These are phyloP conservation scores for Darksidea phi DNA, from an alignment of 495 filamentous ascomycete genomes.

Conservation along the genomic window DNA sequence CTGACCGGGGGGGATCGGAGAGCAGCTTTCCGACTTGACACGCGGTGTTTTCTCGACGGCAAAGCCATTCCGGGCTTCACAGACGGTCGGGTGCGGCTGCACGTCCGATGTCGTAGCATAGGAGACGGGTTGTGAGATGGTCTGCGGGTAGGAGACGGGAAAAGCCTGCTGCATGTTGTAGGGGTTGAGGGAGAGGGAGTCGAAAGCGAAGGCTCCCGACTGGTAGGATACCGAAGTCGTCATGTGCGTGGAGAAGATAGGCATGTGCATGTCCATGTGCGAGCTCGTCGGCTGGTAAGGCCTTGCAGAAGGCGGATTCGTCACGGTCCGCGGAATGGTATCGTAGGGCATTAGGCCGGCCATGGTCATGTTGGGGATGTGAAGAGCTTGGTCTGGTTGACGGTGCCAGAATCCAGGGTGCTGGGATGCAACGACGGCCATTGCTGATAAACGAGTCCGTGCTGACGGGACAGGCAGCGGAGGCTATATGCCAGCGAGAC, in stretches of 20 bases:
- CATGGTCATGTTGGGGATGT: constrained; percentile 36
- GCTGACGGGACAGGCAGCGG: constrained; percentile 11
- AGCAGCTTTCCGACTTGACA: constrained; percentile 42
- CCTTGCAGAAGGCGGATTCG: constrained; percentile 26
- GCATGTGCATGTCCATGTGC: constrained; percentile 38
- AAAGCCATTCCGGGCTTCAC: constrained; percentile 23
- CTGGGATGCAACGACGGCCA: constrained; percentile 38
- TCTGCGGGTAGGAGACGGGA: constrained; percentile 26
- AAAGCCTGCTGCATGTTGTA: constrained; percentile 37
- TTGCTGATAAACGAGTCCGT: constrained; percentile 25
- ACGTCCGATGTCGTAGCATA: constrained; percentile 28
- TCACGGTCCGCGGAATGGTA: constrained; percentile 27
- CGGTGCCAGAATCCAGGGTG: constrained; percentile 38
- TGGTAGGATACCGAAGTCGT: constrained; percentile 36
- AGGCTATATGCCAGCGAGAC: constrained; percentile 20
- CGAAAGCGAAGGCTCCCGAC: constrained; percentile 36
- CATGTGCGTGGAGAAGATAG: constrained; percentile 30
- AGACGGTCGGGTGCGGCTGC: constrained; percentile 15
- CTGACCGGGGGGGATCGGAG: constrained; percentile 39
- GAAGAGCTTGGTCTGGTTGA: constrained; percentile 30
- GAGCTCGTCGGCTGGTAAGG: constrained; percentile 30
- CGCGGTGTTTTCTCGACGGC: constrained; percentile 35
- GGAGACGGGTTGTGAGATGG: constrained; percentile 18
- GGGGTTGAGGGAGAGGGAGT: constrained; percentile 31
- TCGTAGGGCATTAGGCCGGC: constrained; percentile 30